Evolutionary conservation across 1,284 basidiomycete genomes (phyloP).

Genomic region (Clitocybe nebularis): DNA sequence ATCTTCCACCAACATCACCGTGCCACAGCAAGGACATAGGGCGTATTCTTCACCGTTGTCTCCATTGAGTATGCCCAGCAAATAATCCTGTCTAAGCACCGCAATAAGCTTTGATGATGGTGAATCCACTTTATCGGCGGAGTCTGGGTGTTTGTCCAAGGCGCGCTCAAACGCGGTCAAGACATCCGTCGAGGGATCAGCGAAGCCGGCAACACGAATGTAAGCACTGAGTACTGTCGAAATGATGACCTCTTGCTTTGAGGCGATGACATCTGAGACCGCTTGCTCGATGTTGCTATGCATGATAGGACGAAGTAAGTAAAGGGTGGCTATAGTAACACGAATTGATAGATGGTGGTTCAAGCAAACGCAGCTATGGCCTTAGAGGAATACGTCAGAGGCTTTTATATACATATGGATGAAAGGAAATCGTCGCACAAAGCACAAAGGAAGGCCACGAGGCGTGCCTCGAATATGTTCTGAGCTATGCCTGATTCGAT

Average conservation of each 20-base stretch:
- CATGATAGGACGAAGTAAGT: too few species aligned
- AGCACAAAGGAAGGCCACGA: conserved; percentile 3
- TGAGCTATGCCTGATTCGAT: neutral
- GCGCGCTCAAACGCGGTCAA: conserved; percentile 16
- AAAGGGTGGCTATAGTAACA: too few species aligned
- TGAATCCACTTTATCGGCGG: conserved; percentile 13
- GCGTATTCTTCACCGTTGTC: conserved; percentile 6
- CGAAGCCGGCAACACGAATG: conserved; percentile 14
- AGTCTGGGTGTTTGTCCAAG: conserved; percentile 17
- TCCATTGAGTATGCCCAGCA: conserved; percentile 14
- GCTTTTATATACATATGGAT: conserved; percentile 8
- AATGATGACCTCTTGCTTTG: conserved; percentile 16
- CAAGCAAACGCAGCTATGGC: neutral
- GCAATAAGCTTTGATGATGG: conserved; percentile 13
- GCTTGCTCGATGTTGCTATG: conserved; percentile 15
- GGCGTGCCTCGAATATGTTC: neutral
- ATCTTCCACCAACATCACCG: conserved; percentile 11
- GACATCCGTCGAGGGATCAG: conserved; percentile 3
- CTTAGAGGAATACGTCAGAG: neutral
- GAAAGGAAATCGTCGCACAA: conserved; percentile 7
- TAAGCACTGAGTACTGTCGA: conserved; percentile 17
- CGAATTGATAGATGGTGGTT: neutral
- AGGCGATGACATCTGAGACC: conserved; percentile 17
- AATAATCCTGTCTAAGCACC: conserved; percentile 15
- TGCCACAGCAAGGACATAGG: conserved; percentile 16